Conservation (phyloP, 805 yeast genomes). For the Cyberlindnera xishuangbannaensis region DNA sequence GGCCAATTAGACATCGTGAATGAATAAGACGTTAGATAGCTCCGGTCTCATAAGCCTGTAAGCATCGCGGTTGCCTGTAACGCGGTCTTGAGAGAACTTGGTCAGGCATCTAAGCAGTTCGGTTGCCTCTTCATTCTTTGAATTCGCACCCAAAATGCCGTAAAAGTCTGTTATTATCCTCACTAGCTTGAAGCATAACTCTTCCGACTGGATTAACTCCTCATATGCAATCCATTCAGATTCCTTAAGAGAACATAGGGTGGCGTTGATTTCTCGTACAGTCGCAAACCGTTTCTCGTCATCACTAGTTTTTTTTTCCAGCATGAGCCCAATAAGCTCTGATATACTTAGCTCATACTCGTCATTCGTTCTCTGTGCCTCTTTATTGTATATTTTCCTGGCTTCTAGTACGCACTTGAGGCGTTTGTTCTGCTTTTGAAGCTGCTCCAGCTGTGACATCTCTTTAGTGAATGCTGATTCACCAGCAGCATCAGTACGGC, state of each 20-base stretch:
- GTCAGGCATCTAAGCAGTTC: slow-evolving; percentile 3
- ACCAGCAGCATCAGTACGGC: not conserved
- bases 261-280: slow-evolving; percentile 1
- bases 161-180: slow-evolving; percentile 9
- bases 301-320: slow-evolving; percentile 5
- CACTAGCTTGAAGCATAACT: slow-evolving; percentile 7
- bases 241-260: slow-evolving; percentile 5
- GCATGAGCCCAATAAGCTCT: slow-evolving; percentile 4
- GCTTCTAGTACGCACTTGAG: slow-evolving; percentile 11
- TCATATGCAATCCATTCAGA: slow-evolving; percentile 13
- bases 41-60: slow-evolving; percentile 1
- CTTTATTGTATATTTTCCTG: slow-evolving; percentile 6
- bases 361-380: slow-evolving; percentile 6
- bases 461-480: no score
- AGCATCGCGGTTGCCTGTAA: slow-evolving; percentile 1
- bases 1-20: no score
- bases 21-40: slow-evolving; percentile 1
- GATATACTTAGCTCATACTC: slow-evolving; percentile 16
- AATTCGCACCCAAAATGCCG: slow-evolving; percentile 5
- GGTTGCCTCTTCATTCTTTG: slow-evolving; percentile 3
- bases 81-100: slow-evolving; percentile 1
- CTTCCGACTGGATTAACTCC: slow-evolving; percentile 10
- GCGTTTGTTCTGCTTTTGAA: slow-evolving; percentile 14
- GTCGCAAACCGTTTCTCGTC: slow-evolving; percentile 5
- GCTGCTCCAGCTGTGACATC: no score